Base-by-base conservation (phyloP, 2,329 filamentous ascomycete genomes). In the Dothiorella sarmentorum region DNA sequence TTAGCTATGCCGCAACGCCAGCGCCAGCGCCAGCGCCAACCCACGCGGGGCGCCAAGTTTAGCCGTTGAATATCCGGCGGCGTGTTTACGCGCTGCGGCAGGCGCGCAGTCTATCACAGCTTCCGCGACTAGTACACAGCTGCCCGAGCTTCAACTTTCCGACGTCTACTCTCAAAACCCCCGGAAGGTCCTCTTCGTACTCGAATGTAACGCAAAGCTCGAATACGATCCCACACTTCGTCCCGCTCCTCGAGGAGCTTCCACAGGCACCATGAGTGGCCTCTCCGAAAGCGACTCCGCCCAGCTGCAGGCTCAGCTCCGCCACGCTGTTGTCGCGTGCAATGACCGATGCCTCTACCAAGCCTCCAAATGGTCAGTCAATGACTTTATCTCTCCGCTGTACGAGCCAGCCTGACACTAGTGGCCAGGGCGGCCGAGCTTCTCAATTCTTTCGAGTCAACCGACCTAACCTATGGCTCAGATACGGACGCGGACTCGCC, bases 271-370 rank as follows among this genome's bases (percentile, higher is more conserved):
- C 7, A 58, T 58, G 56, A 58, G 44, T n/a, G 29, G 56, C 22
- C 67, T 80, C 22, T 74, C 77, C 27, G 65, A 63, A 57, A 71
- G 73, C 53, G 76, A 80, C 45, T 69, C 72, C 60, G 72, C 74
- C 52, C 87, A 91, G 69, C 79, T 95, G 61, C 85, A 88, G 68
- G 82, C 81, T 35, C 85, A 90, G 31, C 81, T 97, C 42, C 90
- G 96, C 71, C 88, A 91, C 68, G 91, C 93, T 27, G 87, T 94
- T 3, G 82, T 94, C 22, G 91, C 91, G 70, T 97, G 92, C 76
- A 96, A 91, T 1, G 94, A 99, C 71, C 82, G 94, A 72, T 96
- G 94, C 73, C 82, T 99, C 11, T 97, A 97, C 69, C 92, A 97
- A 68, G 94, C 93, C 6, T 88, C 94, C 26, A 97, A 97, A 85